Conservation (phyloP, 345 rosid genomes). For the Pugionium cornutum region DNA sequence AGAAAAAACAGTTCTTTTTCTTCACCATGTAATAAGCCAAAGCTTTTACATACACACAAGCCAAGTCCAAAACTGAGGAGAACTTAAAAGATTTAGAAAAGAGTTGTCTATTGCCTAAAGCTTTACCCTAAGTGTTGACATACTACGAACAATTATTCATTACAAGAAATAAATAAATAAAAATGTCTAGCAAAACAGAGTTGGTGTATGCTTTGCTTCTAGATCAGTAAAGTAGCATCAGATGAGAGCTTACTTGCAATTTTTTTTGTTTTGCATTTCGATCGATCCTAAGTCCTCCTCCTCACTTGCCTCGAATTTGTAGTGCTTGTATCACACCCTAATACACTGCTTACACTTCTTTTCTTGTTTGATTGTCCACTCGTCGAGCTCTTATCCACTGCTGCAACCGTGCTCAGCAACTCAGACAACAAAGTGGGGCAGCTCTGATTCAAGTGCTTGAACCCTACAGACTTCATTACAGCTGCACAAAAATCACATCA, state of each 20-base stretch:
- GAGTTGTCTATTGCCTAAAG: constrained; percentile 30
- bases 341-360: constrained; percentile 78
- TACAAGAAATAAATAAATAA: background rate
- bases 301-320: constrained; percentile 63
- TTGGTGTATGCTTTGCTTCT: constrained; percentile 27
- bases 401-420: constrained; percentile 70
- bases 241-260: constrained; percentile 16
- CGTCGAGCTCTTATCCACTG: constrained; percentile 64
- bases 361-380: constrained; percentile 58
- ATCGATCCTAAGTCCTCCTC: constrained; percentile 53
- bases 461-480: constrained; percentile 96
- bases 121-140: constrained; percentile 32
- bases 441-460: constrained; percentile 77
- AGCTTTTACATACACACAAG: constrained; percentile 3
- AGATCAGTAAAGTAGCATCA: constrained; percentile 28
- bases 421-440: constrained; percentile 84
- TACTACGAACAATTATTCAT: constrained; percentile 23
- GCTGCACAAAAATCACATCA: constrained; percentile 49
- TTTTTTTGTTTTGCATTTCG: background rate
- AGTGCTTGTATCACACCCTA: constrained; percentile 66
- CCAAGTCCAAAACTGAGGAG: constrained; percentile 18
- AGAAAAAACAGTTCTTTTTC: background rate
- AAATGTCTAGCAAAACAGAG: constrained; percentile 5
- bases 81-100: background rate
- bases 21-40: background rate